Percentiles rank a stretch among this genome's conserved stretches.
These are phyloP conservation scores for Kurtzmaniella quercitrusa DNA, from an alignment of 1,139 yeast genomes.

Conservation along the genomic window DNA sequence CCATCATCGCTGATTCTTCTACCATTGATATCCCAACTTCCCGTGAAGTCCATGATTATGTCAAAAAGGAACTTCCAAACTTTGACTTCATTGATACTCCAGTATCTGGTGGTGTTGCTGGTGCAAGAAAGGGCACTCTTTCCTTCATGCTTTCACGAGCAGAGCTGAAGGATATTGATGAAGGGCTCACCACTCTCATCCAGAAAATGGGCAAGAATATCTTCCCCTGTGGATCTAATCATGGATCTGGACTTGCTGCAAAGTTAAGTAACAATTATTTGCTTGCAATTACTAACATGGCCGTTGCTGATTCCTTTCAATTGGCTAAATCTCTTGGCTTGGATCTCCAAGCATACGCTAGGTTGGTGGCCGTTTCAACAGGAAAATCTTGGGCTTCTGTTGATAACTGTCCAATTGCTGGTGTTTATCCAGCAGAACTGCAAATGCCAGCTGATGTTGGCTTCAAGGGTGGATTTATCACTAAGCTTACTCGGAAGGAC, in stretches of 20 bases:
- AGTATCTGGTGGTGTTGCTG: constrained; percentile 59
- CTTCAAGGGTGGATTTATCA: constrained; percentile 52
- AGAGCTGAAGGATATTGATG: constrained; percentile 22
- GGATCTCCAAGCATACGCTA: constrained; percentile 45
- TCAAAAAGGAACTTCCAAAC: constrained; percentile 26
- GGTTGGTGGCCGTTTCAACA: constrained; percentile 53
- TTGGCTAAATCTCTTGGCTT: constrained; percentile 53
- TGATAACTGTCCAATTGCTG: constrained; percentile 57
- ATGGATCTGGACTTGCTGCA: constrained; percentile 58
- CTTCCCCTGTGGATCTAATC: constrained; percentile 49
- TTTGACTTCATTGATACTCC: constrained; percentile 55
- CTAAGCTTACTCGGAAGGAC: constrained; percentile 54
- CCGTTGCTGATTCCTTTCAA: constrained; percentile 58
- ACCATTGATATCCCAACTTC: constrained; percentile 55
- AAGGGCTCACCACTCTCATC: constrained; percentile 27
- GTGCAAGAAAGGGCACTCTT: constrained; percentile 53
- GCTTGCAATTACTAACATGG: constrained; percentile 55
- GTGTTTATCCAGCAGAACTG: constrained; percentile 40
- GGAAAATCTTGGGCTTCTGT: constrained; percentile 62
- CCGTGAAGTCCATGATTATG: constrained; percentile 33
- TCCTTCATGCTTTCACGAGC: constrained; percentile 54
- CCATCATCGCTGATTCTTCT: constrained; percentile 48
- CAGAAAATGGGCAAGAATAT: constrained; percentile 49
- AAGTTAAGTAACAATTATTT: constrained; percentile 57
- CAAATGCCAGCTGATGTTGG: constrained; percentile 45